Conservation (phyloP, 1,284 basidiomycete species). For the Tilletia indica region DNA sequence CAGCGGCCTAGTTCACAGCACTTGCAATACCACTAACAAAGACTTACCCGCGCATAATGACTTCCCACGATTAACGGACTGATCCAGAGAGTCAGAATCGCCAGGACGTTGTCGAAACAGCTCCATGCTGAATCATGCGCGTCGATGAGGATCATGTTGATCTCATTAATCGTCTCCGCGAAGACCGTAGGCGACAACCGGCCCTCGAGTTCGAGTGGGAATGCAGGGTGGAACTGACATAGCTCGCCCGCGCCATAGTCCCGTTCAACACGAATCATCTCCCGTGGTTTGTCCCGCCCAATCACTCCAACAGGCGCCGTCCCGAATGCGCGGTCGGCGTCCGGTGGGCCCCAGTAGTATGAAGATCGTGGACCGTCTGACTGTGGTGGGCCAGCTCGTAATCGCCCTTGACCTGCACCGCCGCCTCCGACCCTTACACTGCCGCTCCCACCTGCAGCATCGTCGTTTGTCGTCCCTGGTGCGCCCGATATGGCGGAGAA, state of each 20-base stretch:
- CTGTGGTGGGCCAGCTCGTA: neutral
- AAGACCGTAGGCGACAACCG: conserved; percentile 61
- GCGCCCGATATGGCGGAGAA: conserved; percentile 12
- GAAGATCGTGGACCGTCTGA: conserved; percentile 14
- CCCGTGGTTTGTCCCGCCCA: conserved; percentile 76
- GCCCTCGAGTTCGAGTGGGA: conserved; percentile 77
- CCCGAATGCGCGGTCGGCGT: conserved; percentile 66
- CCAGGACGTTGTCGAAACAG: conserved; percentile 37
- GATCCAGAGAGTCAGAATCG: conserved; percentile 37
- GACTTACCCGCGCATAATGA: conserved; percentile 72
- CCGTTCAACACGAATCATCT: conserved; percentile 73
- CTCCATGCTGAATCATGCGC: conserved; percentile 31
- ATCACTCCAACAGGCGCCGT: conserved; percentile 74
- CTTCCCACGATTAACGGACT: conserved; percentile 64
- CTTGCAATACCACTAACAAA: neutral
- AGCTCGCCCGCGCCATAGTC: conserved; percentile 79
- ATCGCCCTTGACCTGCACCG: neutral
- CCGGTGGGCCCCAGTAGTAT: conserved; percentile 44
- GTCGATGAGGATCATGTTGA: conserved; percentile 34
- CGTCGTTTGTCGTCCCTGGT: neutral
- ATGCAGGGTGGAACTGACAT: conserved; percentile 72
- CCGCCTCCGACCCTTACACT: neutral
- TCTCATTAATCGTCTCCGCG: conserved; percentile 41
- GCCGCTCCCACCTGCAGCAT: neutral
- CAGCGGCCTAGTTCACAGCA: neutral